phyloP scores from a whole-genome alignment of 208 protist species.

The Tritrichomonas musculus region DNA sequence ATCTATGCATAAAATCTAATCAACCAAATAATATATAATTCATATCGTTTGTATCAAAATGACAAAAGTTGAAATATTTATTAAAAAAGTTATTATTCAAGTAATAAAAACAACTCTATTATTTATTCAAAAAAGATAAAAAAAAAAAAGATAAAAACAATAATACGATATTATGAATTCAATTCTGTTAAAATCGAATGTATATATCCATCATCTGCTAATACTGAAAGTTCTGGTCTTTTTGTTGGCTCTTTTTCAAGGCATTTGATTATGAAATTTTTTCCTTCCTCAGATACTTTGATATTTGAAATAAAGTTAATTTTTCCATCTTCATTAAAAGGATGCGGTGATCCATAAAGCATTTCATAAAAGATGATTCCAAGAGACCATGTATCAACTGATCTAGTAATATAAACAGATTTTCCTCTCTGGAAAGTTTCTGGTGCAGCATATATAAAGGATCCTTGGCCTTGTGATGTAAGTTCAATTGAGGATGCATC shows the following conservation, averaged over 20 bases:
- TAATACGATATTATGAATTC: not conserved
- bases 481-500: not conserved
- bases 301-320: not conserved
- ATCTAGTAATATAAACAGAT: not conserved
- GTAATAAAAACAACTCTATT: no score
- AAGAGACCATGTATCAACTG: not conserved
- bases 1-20: no score
- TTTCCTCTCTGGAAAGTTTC: not conserved
- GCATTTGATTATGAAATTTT: not conserved
- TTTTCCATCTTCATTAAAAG: not conserved
- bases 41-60: no score
- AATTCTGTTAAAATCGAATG: not conserved
- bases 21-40: no score
- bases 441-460: not conserved
- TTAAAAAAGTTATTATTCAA: no score
- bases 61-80: no score
- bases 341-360: not conserved
- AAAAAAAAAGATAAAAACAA: not conserved
- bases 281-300: not conserved
- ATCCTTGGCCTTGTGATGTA: not conserved
- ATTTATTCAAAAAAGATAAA: no score
- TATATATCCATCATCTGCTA: not conserved
- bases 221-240: not conserved
- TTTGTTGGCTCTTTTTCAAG: not conserved
- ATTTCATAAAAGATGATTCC: constrained; percentile 33